Conservation (phyloP, 2,329 filamentous ascomycete genomes). For the Nigrograna mackinnonii region DNA sequence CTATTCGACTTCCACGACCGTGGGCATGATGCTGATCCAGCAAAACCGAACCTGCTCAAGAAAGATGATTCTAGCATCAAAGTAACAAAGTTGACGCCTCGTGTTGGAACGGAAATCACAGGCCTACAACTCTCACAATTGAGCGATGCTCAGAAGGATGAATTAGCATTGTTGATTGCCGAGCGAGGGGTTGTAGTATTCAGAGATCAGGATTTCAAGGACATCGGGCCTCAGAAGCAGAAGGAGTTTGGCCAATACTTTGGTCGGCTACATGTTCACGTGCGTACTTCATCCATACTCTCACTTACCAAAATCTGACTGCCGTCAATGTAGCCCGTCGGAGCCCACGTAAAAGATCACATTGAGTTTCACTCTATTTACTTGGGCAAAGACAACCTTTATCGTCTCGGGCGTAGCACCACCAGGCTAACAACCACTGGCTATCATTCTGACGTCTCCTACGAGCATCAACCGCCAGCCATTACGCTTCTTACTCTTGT, state of each 20-base stretch:
- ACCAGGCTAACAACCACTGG: constrained; percentile 46
- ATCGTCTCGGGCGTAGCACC: constrained; percentile 24
- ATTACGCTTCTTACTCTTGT: constrained; percentile 54
- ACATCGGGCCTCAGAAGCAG: constrained; percentile 46
- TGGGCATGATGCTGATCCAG: constrained; percentile 46
- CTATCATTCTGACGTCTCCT: constrained; percentile 55
- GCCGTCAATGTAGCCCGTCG: constrained; percentile 21
- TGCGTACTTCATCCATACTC: constrained; percentile 2
- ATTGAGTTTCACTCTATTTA: constrained; percentile 29
- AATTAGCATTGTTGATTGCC: constrained; percentile 44
- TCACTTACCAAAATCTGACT: background rate
- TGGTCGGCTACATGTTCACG: constrained; percentile 31
- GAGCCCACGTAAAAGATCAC: constrained; percentile 28
- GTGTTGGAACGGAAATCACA: constrained; percentile 27
- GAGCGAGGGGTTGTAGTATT: constrained; percentile 49
- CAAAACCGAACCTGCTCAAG: constrained; percentile 47
- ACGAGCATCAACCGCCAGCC: constrained; percentile 51
- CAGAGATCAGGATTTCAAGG: constrained; percentile 52
- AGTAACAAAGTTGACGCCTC: constrained; percentile 23
- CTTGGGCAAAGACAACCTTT: constrained; percentile 25
- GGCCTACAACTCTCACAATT: constrained; percentile 49
- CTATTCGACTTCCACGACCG: constrained; percentile 47
- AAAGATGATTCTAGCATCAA: constrained; percentile 27
- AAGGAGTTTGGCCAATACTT: constrained; percentile 51
- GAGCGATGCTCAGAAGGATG: constrained; percentile 48